These are phyloP conservation scores for Kwoniella heveanensis DNA, from an alignment of 768 basidiomycete genomes.

Conservation along the genomic window DNA sequence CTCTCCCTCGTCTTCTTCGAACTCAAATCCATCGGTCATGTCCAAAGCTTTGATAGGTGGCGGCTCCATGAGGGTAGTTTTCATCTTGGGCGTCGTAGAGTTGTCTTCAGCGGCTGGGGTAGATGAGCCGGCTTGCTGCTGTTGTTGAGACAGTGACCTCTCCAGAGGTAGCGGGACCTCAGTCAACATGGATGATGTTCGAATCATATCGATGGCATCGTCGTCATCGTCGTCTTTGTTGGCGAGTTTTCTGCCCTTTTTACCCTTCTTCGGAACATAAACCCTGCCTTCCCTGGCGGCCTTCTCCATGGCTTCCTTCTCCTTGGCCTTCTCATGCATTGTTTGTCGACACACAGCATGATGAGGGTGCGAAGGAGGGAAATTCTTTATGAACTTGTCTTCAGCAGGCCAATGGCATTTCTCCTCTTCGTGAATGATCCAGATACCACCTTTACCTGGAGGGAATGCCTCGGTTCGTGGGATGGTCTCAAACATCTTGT, in stretches of 20 bases:
- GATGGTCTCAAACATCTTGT: slow-evolving; percentile 83
- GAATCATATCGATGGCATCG: slow-evolving; percentile 30
- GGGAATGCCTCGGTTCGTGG: slow-evolving; percentile 59
- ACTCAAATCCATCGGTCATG: slow-evolving; percentile 2
- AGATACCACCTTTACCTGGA: slow-evolving; percentile 51
- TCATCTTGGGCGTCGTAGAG: slow-evolving; percentile 17
- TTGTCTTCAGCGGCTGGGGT: slow-evolving; percentile 3
- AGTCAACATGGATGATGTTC: slow-evolving; percentile 26
- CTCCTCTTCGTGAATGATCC: slow-evolving; percentile 51
- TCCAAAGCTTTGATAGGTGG: slow-evolving; percentile 14
- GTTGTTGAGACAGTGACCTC: slow-evolving; percentile 10
- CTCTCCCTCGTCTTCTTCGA: slow-evolving; percentile 40
- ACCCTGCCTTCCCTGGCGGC: slow-evolving; percentile 40
- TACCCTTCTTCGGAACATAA: slow-evolving; percentile 51
- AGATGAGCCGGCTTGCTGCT: background rate
- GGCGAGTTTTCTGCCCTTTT: slow-evolving; percentile 43
- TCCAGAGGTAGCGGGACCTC: slow-evolving; percentile 8
- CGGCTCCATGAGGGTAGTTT: slow-evolving; percentile 1
- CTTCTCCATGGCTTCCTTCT: slow-evolving; percentile 44
- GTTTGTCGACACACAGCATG: slow-evolving; percentile 45
- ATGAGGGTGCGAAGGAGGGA: slow-evolving; percentile 42
- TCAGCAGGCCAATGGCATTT: slow-evolving; percentile 48
- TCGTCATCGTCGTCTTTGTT: slow-evolving; percentile 33
- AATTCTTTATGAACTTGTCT: slow-evolving; percentile 52
- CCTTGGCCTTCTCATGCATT: slow-evolving; percentile 42